phyloP scores from a whole-genome alignment of 306 rosid species.

The Rosa multiflora region DNA sequence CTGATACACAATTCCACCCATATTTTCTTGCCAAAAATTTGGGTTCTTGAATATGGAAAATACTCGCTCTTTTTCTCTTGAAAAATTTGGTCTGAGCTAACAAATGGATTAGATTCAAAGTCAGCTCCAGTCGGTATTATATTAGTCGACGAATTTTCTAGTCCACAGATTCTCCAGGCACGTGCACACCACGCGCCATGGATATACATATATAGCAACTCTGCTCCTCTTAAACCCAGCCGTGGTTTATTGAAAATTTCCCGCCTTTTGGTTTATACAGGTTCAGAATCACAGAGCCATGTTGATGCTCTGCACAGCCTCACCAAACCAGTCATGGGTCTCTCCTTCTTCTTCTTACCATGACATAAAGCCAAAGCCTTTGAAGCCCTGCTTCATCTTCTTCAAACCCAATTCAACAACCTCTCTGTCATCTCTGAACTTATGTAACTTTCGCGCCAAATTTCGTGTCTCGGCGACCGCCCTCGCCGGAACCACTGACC shows the following conservation, averaged over 20 bases:
- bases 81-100: neutral
- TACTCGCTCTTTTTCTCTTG: neutral
- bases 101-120: slow-evolving; percentile 13
- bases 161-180: slow-evolving; percentile 34
- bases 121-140: neutral
- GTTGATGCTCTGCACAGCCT: slow-evolving; percentile 34
- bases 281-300: slow-evolving; percentile 13
- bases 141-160: neutral
- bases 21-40: slow-evolving; percentile 28
- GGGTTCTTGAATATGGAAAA: slow-evolving; percentile 5
- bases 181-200: slow-evolving; percentile 32
- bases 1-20: slow-evolving; percentile 33
- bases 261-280: slow-evolving; percentile 10
- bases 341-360: slow-evolving; percentile 19
- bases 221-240: neutral
- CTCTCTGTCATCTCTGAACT: slow-evolving; percentile 23
- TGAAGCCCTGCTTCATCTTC: slow-evolving; percentile 30
- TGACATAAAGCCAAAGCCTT: neutral
- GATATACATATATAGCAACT: neutral
- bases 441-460: slow-evolving; percentile 21
- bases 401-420: slow-evolving; percentile 30
- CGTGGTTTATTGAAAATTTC: neutral
- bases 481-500: slow-evolving; percentile 21
- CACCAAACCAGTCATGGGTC: slow-evolving; percentile 28
- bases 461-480: slow-evolving; percentile 23